Base-by-base conservation (phyloP, 2,329 filamentous ascomycete genomes). In the Tolypocladium guangdongense region DNA sequence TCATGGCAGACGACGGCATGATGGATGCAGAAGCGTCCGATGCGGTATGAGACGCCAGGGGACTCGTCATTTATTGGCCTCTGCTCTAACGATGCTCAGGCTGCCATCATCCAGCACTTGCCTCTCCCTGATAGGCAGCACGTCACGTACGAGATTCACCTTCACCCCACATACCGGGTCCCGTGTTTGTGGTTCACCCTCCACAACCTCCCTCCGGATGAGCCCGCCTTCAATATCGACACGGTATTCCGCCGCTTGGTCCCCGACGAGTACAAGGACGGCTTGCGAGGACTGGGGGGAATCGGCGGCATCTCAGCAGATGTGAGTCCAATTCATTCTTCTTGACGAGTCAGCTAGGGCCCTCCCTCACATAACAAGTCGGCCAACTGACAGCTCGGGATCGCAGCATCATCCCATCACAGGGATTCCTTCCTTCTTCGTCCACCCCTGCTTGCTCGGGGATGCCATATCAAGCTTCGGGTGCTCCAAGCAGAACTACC, bases 391-490 rank as follows among this genome's bases (percentile, higher is more conserved):
- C 63, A 57, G 49, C 53, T 63, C 63, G 54, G n/a, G 18, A 53
- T 59, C 62, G 66, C 71, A 92, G 83, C 84, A 95, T 69, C 90
- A 97, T 76, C 92, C 93, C 51, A 70, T 88, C 55, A 88, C 84
- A 54, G 87, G 86, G 52, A 70, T 84, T 55, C 89, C 90, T 41
- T 81, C 83, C 50, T 96, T 92, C 70, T 96, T 96, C 70, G 79
- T 97, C 61, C 93, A 99, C 72, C 92, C 93, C 27, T 97, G 93
- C 71, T 82, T 88, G 66, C 88, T 93, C 10, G 87, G 87, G 53
- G 86, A 92, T 59, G 87, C 88, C 51, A 87, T 97, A 79, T 75
- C 76, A 60, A 75, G 73, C 51, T 83, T 90, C 62, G 72, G 79
- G 60, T 83, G 81, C 61, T 68, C 76, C 65, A 74, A 76, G 66